These are phyloP conservation scores for Kalmanozyma brasiliensis DNA, from an alignment of 1,284 basidiomycete genomes.

Conservation along the genomic window DNA sequence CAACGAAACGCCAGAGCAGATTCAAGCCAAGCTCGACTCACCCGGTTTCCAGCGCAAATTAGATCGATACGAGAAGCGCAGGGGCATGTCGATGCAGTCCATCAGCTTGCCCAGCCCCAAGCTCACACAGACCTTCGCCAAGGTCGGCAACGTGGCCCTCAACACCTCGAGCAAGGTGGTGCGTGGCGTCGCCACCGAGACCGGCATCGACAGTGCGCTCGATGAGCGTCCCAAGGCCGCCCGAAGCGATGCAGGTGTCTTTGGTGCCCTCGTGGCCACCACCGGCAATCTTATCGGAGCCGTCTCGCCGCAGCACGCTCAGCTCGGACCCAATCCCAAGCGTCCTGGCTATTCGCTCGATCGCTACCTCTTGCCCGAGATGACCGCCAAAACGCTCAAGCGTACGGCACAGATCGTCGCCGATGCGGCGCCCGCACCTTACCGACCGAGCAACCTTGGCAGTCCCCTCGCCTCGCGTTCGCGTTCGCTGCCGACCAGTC, in stretches of 20 bases:
- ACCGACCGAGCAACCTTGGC: conserved; percentile 33
- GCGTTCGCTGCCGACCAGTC: conserved; percentile 46
- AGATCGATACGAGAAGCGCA: conserved; percentile 34
- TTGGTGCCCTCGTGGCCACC: conserved; percentile 79
- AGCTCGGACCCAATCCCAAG: conserved; percentile 76
- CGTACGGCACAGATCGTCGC: conserved; percentile 65
- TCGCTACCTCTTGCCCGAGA: conserved; percentile 70
- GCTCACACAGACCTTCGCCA: conserved; percentile 45
- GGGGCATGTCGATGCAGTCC: conserved; percentile 29
- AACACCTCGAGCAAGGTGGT: conserved; percentile 48
- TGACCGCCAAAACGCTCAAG: conserved; percentile 66
- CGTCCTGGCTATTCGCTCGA: conserved; percentile 77
- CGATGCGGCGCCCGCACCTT: conserved; percentile 56
- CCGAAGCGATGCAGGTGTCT: conserved; percentile 75
- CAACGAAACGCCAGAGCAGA: conserved; percentile 17
- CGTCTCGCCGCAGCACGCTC: conserved; percentile 63
- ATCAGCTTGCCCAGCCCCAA: conserved; percentile 42
- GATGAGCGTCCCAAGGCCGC: conserved; percentile 72
- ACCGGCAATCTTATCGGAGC: conserved; percentile 73
- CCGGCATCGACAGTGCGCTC: conserved; percentile 58
- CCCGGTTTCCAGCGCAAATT: conserved; percentile 25
- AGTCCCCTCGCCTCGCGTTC: conserved; percentile 40
- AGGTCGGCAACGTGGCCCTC: conserved; percentile 38
- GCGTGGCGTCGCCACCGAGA: conserved; percentile 59
- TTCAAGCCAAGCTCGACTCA: conserved; percentile 23